Evolutionary conservation across 129 eudicot genomes (phyloP), one percentile per base, ranked within the genome.

Genomic region (Artemisia tridentata): DNA sequence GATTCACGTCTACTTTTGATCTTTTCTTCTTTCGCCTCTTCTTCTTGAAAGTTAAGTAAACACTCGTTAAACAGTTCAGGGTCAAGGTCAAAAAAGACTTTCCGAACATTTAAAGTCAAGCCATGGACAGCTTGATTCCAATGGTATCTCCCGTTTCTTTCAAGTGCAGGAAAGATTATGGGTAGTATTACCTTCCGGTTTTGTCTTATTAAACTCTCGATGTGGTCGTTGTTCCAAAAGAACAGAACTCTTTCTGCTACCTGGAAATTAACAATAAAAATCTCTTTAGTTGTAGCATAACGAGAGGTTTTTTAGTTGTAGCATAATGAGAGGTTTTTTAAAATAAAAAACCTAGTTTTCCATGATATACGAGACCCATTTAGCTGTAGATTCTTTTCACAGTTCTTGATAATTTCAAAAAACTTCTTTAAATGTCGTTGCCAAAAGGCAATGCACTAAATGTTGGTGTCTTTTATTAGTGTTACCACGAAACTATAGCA

Each of bases 71-170:
- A 92, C 14, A 92, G 82, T 17, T 86, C 91, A 25, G 95, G 80
- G 75, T 92, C 98, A 41, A 89, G 83, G 69, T 89, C 98, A 43
- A 82, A 85, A 80, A 88, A 89, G 65, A 88, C 65, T 74, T 92
- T 92, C 38, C 96, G 85, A 18, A 89, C 86, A 17, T 85, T 92
- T 34, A 84, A 59, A 7, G 91, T 89, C 83, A 92, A 75, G 69
- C 96, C 77, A 47, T 89, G 98, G 18, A 92, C 96, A 5, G 91
- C 98, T 68, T 86, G 96, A 71, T 86, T 89, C 98, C 98, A 92
- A 64, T 92, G 98, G 58, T 78, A 72, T 31, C 91, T 17, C 23
- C 89, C 85, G 45, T 92, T 89, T 78, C 76, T 86, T 70, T 89
- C 98, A 59, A 92, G 70, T 11, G 95, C 91, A 11, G 98, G 98